These are phyloP conservation scores for Termitomyces sp. DNA, from an alignment of 768 basidiomycete genomes.

Conservation along the genomic window DNA sequence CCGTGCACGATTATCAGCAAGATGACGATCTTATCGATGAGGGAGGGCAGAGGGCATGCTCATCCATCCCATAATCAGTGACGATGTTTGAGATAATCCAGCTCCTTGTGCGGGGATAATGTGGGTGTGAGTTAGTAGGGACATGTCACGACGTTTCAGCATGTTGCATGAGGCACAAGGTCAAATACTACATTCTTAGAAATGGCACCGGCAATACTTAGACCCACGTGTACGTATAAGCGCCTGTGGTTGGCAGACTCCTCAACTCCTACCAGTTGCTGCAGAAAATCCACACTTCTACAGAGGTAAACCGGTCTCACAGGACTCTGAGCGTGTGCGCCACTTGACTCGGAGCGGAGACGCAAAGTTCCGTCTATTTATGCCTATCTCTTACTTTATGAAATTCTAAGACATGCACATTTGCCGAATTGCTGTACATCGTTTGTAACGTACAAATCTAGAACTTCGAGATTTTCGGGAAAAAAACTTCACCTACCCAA, in stretches of 20 bases:
- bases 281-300: no score
- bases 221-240: neutral
- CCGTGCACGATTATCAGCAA: conserved; percentile 6
- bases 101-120: conserved; percentile 1
- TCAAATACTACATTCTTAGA: neutral
- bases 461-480: no score
- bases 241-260: neutral
- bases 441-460: no score
- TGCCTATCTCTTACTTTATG: no score
- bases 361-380: no score
- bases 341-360: no score
- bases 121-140: conserved; percentile 1
- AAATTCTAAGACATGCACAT: no score
- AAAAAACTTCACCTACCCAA: no score
- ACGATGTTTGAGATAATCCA: conserved; percentile 5
- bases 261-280: no score
- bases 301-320: no score
- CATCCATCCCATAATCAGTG: conserved; percentile 1
- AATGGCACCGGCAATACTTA: no score
- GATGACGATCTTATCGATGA: conserved; percentile 10
- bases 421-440: no score
- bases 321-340: neutral
- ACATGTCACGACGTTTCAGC: conserved; percentile 3
- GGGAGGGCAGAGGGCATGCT: conserved; percentile 1
- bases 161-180: conserved; percentile 2